Conservation (phyloP, 192 early-diverging fungal species). For the Thamnidium elegans region DNA sequence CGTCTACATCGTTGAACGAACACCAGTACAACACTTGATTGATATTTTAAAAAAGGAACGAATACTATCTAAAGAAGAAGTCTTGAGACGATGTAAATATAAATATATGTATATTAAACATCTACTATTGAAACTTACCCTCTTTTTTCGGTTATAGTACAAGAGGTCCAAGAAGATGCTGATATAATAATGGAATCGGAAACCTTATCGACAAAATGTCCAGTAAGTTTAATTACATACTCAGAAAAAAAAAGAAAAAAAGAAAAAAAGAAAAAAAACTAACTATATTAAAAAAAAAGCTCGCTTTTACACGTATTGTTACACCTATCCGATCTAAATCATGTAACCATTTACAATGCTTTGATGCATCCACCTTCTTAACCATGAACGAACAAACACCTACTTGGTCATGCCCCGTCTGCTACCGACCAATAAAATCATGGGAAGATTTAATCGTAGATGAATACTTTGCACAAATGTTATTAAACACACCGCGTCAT, state of each 20-base stretch:
- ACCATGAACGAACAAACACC: constrained; percentile 66
- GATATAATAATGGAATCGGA: constrained; percentile 65
- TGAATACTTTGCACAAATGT: constrained; percentile 49
- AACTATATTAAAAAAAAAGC: constrained; percentile 25
- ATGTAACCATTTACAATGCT: constrained; percentile 84
- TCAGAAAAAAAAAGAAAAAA: too few relatives aligned
- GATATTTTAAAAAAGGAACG: constrained; percentile 38
- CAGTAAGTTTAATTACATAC: too few relatives aligned
- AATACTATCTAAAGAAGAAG: constrained; percentile 44
- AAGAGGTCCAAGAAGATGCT: constrained; percentile 51
- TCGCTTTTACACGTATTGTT: constrained; percentile 62
- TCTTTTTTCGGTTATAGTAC: constrained; percentile 23
- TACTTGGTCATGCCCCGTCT: constrained; percentile 76
- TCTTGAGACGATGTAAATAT: constrained; percentile 45
- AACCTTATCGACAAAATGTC: constrained; percentile 69
- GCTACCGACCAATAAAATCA: constrained; percentile 46
- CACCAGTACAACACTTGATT: constrained; percentile 40
- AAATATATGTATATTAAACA: too few relatives aligned
- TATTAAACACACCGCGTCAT: constrained; percentile 32
- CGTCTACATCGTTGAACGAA: constrained; percentile 42
- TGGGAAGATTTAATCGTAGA: constrained; percentile 68
- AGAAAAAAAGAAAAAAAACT: too few relatives aligned
- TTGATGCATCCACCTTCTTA: constrained; percentile 72
- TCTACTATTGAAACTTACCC: neutral
- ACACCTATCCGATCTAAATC: constrained; percentile 56